Percentiles rank a stretch among this genome's conserved stretches.
Conservation (phyloP, 2,329 filamentous ascomycete species). For the Pseudocercospora eumusae region DNA sequence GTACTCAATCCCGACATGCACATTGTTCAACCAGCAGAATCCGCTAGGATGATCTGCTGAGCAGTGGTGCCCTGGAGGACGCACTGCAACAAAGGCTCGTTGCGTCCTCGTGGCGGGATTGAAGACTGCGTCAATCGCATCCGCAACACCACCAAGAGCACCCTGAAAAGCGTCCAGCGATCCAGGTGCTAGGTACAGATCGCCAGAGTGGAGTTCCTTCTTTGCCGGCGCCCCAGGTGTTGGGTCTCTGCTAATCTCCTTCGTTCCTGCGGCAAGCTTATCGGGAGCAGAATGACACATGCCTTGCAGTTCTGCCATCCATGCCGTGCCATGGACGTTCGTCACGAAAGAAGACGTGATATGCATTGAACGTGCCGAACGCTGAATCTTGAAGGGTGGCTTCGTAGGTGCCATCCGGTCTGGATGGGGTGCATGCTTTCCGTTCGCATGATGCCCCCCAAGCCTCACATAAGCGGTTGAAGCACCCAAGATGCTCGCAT, state of each 20-base stretch:
- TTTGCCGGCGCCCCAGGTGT: conserved; percentile 48
- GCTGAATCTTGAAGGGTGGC: conserved; percentile 77
- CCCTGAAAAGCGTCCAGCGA: conserved; percentile 87
- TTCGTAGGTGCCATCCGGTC: conserved; percentile 56
- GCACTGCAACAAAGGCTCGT: conserved; percentile 84
- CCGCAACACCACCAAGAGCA: conserved; percentile 86
- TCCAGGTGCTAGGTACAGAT: conserved; percentile 85
- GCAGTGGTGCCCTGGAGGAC: conserved; percentile 94
- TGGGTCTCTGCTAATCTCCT: conserved; percentile 67
- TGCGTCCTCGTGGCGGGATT: conserved; percentile 44
- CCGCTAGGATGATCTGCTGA: conserved; percentile 86
- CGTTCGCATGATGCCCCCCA: conserved; percentile 74
- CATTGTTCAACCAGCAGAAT: conserved; percentile 98
- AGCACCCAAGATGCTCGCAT: conserved; percentile 78
- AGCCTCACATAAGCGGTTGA: conserved; percentile 88
- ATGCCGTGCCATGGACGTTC: conserved; percentile 84
- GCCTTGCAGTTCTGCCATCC: conserved; percentile 87
- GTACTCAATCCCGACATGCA: conserved; percentile 94
- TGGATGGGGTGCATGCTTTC: conserved; percentile 67
- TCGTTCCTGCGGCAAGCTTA: conserved; percentile 73
- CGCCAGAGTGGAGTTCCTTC: conserved; percentile 76
- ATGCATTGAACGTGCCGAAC: conserved; percentile 70
- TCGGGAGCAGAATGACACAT: conserved; percentile 82
- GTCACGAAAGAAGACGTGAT: conserved; percentile 77
- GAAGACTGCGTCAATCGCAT: conserved; percentile 87